A percentile compares a stretch with the other conserved stretches of the same genome.
Conservation (phyloP, 768 basidiomycete genomes). For the Psilocybe sp. region DNA sequence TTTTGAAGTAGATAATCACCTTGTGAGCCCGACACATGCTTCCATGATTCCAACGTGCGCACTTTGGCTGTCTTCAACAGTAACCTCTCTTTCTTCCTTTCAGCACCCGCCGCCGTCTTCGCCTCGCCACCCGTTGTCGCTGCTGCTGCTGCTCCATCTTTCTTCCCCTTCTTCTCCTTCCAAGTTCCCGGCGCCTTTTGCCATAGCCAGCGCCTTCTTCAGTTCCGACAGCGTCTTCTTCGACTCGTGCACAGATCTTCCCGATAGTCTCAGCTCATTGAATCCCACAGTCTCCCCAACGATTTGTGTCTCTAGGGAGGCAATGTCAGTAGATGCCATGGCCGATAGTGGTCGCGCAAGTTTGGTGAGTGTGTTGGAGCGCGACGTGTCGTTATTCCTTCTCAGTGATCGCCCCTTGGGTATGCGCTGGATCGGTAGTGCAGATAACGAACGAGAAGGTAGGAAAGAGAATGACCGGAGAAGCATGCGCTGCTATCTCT, state of each 20-base stretch:
- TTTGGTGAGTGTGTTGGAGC: background rate
- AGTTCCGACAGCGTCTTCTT: constrained; percentile 71
- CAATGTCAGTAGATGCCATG: constrained; percentile 3
- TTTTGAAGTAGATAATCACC: too few relatives aligned
- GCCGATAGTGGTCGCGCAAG: background rate
- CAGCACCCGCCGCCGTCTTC: too few relatives aligned
- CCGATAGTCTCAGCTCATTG: constrained; percentile 54
- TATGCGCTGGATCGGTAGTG: too few relatives aligned
- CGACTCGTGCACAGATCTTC: constrained; percentile 60
- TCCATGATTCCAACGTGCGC: too few relatives aligned
- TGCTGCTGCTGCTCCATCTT: too few relatives aligned
- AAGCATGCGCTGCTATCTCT: too few relatives aligned
- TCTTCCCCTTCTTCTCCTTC: constrained; percentile 42
- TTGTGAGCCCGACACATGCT: too few relatives aligned
- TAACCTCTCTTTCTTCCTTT: background rate
- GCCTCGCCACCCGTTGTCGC: too few relatives aligned
- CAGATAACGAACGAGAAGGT: too few relatives aligned
- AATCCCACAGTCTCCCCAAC: constrained; percentile 52
- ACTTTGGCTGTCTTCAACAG: too few relatives aligned
- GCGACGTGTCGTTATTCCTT: background rate
- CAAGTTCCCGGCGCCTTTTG: constrained; percentile 36
- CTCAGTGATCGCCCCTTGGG: background rate
- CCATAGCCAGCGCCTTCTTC: constrained; percentile 51
- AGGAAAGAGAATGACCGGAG: too few relatives aligned
- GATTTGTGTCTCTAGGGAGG: constrained; percentile 51